Evolutionary conservation across 805 yeast species (phyloP).

Genomic region (Yamadazyma kitorensis): DNA sequence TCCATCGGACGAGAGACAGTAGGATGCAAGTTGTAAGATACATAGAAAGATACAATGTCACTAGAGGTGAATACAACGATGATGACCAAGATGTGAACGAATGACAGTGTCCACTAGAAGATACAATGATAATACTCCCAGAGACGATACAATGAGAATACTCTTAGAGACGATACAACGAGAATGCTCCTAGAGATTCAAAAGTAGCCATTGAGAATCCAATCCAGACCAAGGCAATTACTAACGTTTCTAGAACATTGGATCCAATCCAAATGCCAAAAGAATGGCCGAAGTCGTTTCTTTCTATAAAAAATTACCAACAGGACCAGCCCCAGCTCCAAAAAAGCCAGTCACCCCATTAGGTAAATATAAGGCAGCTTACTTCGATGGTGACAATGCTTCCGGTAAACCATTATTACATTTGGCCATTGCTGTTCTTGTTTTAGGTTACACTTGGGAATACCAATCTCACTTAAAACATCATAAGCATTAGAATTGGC

Average conservation of each 20-base stretch:
- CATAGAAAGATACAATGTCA: too few species aligned
- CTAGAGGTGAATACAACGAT: too few species aligned
- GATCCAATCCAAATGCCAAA: conserved; percentile 94
- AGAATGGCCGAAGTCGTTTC: conserved; percentile 93
- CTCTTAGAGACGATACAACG: too few species aligned
- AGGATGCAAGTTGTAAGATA: too few species aligned
- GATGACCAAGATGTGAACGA: too few species aligned
- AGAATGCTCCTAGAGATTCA: too few species aligned
- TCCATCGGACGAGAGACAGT: too few species aligned
- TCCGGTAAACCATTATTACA: conserved; percentile 82
- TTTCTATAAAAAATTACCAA: conserved; percentile 94
- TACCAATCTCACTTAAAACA: conserved; percentile 81
- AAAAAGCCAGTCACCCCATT: conserved; percentile 63
- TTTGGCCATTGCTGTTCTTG: conserved; percentile 62
- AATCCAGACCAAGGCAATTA: conserved; percentile 6
- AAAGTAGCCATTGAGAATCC: too few species aligned
- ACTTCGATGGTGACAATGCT: conserved; percentile 80
- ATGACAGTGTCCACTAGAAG: too few species aligned
- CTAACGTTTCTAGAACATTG: conserved; percentile 64
- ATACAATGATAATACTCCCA: too few species aligned
- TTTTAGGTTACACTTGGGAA: conserved; percentile 86
- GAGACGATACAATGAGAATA: too few species aligned
- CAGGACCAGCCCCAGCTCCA: conserved; percentile 80
- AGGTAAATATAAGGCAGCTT: conserved; percentile 81
- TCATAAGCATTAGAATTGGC: conserved; percentile 24